These are phyloP conservation scores for Aureobasidium sp. DNA, from an alignment of 2,329 filamentous ascomycete genomes.

Conservation along the genomic window DNA sequence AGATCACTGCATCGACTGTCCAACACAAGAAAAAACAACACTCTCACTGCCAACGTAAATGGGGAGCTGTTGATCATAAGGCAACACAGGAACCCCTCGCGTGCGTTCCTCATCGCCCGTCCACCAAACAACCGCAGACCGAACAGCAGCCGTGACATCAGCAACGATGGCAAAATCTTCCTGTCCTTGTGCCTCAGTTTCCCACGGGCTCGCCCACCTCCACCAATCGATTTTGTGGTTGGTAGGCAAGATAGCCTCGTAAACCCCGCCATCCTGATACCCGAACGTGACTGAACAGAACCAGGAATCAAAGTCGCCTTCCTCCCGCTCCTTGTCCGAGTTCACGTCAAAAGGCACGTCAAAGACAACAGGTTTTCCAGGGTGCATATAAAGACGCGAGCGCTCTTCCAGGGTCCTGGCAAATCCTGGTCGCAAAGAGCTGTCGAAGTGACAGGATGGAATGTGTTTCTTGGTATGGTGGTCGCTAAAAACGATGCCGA, in stretches of 20 bases:
- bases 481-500: neutral
- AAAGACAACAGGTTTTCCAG: too few relatives aligned
- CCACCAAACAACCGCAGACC: neutral
- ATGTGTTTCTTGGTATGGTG: neutral
- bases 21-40: neutral
- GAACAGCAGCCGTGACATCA: neutral
- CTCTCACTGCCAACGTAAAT: neutral
- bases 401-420: too few relatives aligned
- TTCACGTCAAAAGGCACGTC: too few relatives aligned
- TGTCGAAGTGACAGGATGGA: neutral
- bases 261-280: neutral
- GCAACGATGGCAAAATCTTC: neutral
- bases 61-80: neutral
- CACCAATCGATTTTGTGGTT: neutral
- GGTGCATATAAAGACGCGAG: too few relatives aligned
- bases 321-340: too few relatives aligned
- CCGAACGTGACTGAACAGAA: too few relatives aligned
- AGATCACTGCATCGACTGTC: neutral
- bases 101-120: neutral
- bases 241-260: neutral
- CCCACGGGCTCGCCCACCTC: neutral
- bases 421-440: too few relatives aligned
- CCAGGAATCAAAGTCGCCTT: too few relatives aligned
- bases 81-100: neutral
- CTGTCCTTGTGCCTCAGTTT: neutral